phyloP scores from a whole-genome alignment of 257 asterid genomes.

The Verbascum thapsus region DNA sequence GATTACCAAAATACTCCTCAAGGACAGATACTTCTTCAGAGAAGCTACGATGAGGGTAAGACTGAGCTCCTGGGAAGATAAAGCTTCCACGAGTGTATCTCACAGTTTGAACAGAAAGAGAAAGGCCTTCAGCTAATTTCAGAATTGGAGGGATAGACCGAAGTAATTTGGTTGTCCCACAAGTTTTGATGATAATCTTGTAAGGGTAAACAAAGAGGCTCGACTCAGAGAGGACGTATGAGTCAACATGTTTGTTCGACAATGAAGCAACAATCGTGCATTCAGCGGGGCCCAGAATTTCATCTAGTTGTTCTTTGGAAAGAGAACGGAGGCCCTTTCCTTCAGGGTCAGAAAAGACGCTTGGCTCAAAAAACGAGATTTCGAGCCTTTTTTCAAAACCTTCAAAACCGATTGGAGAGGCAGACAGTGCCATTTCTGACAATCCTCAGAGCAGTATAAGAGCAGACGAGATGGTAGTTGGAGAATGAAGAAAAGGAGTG shows the following conservation, averaged over 20 bases:
- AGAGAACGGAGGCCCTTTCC: slow-evolving; percentile 76
- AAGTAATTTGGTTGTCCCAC: slow-evolving; percentile 81
- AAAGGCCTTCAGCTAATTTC: slow-evolving; percentile 50
- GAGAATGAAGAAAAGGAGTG: slow-evolving; percentile 71
- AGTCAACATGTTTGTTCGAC: slow-evolving; percentile 66
- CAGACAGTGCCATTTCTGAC: slow-evolving; percentile 56
- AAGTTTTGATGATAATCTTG: slow-evolving; percentile 78
- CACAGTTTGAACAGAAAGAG: slow-evolving; percentile 58
- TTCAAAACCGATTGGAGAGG: slow-evolving; percentile 81
- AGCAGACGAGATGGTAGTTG: slow-evolving; percentile 35
- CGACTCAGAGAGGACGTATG: slow-evolving; percentile 85
- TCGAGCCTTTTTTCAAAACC: slow-evolving; percentile 91
- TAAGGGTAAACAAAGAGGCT: slow-evolving; percentile 76
- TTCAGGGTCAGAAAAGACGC: slow-evolving; percentile 73
- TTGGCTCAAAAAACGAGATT: slow-evolving; percentile 65
- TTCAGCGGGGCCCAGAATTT: slow-evolving; percentile 74
- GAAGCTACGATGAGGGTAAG: slow-evolving; percentile 72
- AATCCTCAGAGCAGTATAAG: slow-evolving; percentile 20
- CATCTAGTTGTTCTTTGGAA: slow-evolving; percentile 66
- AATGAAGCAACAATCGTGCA: slow-evolving; percentile 80
- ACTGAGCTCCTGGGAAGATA: slow-evolving; percentile 83
- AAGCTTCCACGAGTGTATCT: slow-evolving; percentile 79
- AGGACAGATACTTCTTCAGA: slow-evolving; percentile 77
- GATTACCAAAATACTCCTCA: slow-evolving; percentile 66
- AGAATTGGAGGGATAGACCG: slow-evolving; percentile 74